Conservation (phyloP, 805 yeast species). For the Candida gorgasii region DNA sequence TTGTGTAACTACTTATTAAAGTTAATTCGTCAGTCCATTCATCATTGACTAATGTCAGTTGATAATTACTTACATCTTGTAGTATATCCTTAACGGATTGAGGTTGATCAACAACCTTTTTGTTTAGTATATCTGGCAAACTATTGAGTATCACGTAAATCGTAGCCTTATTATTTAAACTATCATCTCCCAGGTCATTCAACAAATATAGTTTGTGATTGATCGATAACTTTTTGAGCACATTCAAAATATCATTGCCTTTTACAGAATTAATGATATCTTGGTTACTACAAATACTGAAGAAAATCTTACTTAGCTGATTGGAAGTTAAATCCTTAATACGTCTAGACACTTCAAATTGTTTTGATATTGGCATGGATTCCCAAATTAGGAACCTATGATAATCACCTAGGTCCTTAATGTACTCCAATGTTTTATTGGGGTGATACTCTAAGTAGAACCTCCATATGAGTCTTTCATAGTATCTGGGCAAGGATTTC, state of each 20-base stretch:
- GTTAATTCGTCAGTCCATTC: slow-evolving; percentile 4
- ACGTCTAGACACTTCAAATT: neutral
- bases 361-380: slow-evolving; percentile 15
- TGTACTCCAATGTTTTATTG: slow-evolving; percentile 23
- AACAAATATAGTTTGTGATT: slow-evolving; percentile 1
- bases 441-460: slow-evolving; percentile 35
- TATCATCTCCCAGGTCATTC: neutral
- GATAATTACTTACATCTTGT: neutral
- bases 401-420: slow-evolving; percentile 20
- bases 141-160: slow-evolving; percentile 18
- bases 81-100: neutral
- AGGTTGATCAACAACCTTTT: slow-evolving; percentile 5
- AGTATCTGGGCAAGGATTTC: slow-evolving; percentile 30
- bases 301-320: neutral
- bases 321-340: neutral
- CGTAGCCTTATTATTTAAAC: slow-evolving; percentile 13
- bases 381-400: slow-evolving; percentile 40
- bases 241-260: neutral
- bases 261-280: neutral
- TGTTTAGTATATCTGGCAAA: slow-evolving; percentile 13
- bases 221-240: neutral
- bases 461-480: slow-evolving; percentile 44
- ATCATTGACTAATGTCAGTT: neutral
- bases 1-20: slow-evolving; percentile 1
- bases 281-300: neutral